Percentiles rank a stretch among this genome's conserved stretches.
Evolutionary conservation across 768 basidiomycete genomes (phyloP).

Genomic region (Lactarius pseudohatsudake): DNA sequence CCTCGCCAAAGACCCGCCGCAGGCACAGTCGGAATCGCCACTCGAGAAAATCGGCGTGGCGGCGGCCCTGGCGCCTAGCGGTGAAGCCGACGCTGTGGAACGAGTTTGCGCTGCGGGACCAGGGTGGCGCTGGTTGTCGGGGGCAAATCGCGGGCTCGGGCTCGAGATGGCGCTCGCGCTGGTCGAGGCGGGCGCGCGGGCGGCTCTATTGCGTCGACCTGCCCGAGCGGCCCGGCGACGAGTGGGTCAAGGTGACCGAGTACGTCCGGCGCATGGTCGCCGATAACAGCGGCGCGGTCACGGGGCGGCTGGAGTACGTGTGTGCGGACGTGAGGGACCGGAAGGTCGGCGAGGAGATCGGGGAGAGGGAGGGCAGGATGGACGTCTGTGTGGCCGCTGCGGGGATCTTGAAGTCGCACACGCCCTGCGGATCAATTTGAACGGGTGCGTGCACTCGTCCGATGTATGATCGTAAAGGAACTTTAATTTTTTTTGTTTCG

Average conservation of each 20-base stretch:
- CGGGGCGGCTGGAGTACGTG: constrained; percentile 54
- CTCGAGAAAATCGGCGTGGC: constrained; percentile 62
- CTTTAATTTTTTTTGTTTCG: neutral
- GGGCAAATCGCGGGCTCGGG: constrained; percentile 56
- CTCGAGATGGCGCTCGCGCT: constrained; percentile 81
- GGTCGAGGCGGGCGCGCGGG: constrained; percentile 69
- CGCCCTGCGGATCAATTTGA: constrained; percentile 58
- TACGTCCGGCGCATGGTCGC: constrained; percentile 44
- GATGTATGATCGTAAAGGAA: neutral
- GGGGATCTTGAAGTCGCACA: constrained; percentile 61
- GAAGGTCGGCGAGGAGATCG: constrained; percentile 57
- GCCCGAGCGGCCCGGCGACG: constrained; percentile 52
- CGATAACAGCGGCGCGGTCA: neutral
- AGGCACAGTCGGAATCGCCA: constrained; percentile 42
- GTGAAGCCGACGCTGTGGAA: constrained; percentile 52
- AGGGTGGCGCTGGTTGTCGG: constrained; percentile 49
- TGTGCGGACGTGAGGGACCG: constrained; percentile 65
- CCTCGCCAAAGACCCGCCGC: neutral
- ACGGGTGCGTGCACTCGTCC: constrained; percentile 43
- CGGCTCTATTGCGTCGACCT: constrained; percentile 71
- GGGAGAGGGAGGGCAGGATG: constrained; percentile 64
- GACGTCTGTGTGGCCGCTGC: constrained; percentile 80
- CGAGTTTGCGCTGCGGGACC: constrained; percentile 56
- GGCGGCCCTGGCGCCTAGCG: constrained; percentile 50
- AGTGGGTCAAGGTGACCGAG: constrained; percentile 53